Base-by-base conservation (phyloP, 257 asterid species). In the Osmanthus fragrans region DNA sequence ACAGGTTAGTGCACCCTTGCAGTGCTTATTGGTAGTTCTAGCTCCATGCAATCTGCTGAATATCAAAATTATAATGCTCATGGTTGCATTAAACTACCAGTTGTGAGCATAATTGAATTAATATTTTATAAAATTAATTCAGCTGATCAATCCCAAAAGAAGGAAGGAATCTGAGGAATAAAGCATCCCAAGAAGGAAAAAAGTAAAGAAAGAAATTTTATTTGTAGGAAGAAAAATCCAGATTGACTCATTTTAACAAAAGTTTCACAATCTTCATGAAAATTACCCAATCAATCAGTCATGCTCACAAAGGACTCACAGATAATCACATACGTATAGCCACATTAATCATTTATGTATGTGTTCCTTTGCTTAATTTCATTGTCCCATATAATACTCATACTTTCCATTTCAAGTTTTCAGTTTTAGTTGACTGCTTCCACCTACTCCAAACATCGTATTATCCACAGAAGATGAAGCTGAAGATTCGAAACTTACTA, bases 401-500 rank as follows among this genome's bases (percentile, higher is more conserved):
- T 8, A 21, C 15, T 2, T 21, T 60, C 6, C 7, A 23, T 60
- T 23, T 58, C 15, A 21, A 58, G 66, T 58, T n/a, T 58, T 58
- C 30, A 58, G 11, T 58, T 58, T 56, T 21, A 58, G 30, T 23
- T 58, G 13, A 58, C 16, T 58, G 67, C 23, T 58, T 58, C 13
- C 67, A 58, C 67, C 32, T 23, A 23, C 30, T 58, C 3, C 63
- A 3, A 10, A 23, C 30, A 8, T 27, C 1, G 0, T 25, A 60
- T 23, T 60, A 9, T 56, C 63, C 63, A 19, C 63, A 1, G 3
- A 71, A 12, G 12, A 34, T 77, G 18, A 70, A 74, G 49, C 16
- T 23, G 19, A 21, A 70, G 49, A 70, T 37, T 73, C 73, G 5
- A 29, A 67, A 77, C 12, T 23, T 69, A 11, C 51, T 71, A 73